Evolutionary conservation across 2,329 filamentous ascomycete genomes (phyloP).

Genomic region (Moelleriella libera): DNA sequence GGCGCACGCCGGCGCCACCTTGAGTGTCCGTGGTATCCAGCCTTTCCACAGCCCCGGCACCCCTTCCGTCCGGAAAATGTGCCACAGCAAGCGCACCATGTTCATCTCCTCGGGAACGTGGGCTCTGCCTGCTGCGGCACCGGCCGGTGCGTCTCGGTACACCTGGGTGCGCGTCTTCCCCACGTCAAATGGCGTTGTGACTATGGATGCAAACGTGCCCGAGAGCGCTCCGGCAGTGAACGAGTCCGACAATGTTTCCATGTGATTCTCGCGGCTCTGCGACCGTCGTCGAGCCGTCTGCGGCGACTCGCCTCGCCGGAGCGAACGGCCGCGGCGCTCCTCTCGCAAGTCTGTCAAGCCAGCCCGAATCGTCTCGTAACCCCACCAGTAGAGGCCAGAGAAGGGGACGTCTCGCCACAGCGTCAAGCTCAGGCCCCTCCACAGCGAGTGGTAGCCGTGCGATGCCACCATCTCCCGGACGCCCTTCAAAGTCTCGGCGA

Average conservation of each 20-base stretch:
- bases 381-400: slow-evolving; percentile 95
- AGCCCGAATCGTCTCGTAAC: slow-evolving; percentile 75
- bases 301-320: slow-evolving; percentile 21
- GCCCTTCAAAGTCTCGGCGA: slow-evolving; percentile 64
- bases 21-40: slow-evolving; percentile 82
- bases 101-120: slow-evolving; percentile 56
- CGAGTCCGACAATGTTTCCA: slow-evolving; percentile 71
- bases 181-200: slow-evolving; percentile 93
- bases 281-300: slow-evolving; percentile 34
- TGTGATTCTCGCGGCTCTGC: slow-evolving; percentile 55
- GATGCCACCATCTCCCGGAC: slow-evolving; percentile 64
- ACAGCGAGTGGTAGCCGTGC: slow-evolving; percentile 69
- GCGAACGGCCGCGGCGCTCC: slow-evolving; percentile 26
- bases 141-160: slow-evolving; percentile 38
- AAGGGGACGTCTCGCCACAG: slow-evolving; percentile 97
- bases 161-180: slow-evolving; percentile 93
- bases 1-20: slow-evolving; percentile 90
- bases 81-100: slow-evolving; percentile 74
- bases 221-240: slow-evolving; percentile 77
- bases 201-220: slow-evolving; percentile 70
- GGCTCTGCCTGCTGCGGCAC: slow-evolving; percentile 19
- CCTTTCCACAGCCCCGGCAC: slow-evolving; percentile 71
- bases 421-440: slow-evolving; percentile 80
- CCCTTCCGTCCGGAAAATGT: slow-evolving; percentile 83
- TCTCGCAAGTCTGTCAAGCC: slow-evolving; percentile 55